A percentile compares a stretch with the other conserved stretches of the same genome.
Evolutionary conservation across 2,329 filamentous ascomycete species (phyloP).

Genomic region (Ascochyta fabae): DNA sequence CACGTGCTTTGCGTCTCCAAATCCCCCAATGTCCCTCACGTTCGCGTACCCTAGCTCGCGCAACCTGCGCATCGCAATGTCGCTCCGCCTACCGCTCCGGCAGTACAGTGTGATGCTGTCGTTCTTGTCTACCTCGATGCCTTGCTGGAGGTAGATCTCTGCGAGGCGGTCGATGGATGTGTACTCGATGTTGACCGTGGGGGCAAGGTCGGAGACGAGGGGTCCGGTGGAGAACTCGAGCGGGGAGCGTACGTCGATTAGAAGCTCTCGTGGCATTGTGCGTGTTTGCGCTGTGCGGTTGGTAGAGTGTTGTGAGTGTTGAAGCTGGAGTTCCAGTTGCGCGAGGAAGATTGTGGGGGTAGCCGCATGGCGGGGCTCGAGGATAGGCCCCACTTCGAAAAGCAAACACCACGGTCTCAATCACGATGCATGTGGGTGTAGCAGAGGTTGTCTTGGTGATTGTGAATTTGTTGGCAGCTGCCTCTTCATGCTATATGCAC

Average conservation of each 20-base stretch:
- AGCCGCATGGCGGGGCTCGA: conserved; percentile 2
- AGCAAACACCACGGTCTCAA: neutral
- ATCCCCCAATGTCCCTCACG: conserved; percentile 46
- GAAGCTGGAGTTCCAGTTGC: neutral
- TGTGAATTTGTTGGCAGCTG: conserved; percentile 9
- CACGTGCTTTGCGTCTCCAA: conserved; percentile 41
- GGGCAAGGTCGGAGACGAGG: conserved; percentile 31
- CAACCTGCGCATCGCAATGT: conserved; percentile 41
- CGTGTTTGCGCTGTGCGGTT: neutral
- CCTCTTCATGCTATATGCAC: conserved; percentile 5
- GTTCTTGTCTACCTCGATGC: conserved; percentile 29
- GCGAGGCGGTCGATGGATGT: conserved; percentile 40
- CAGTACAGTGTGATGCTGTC: conserved; percentile 49
- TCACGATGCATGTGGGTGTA: neutral
- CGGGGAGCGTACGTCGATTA: conserved; percentile 49
- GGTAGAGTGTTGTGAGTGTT: neutral
- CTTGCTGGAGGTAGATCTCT: conserved; percentile 24
- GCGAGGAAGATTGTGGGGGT: neutral
- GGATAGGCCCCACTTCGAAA: neutral
- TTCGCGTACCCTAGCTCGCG: conserved; percentile 36
- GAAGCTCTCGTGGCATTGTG: conserved; percentile 24
- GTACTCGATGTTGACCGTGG: conserved; percentile 49
- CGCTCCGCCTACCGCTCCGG: conserved; percentile 43
- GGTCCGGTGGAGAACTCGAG: conserved; percentile 43
- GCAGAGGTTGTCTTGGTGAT: neutral